Conservation (phyloP, 257 asterid species). For the Solanum tarijense region DNA sequence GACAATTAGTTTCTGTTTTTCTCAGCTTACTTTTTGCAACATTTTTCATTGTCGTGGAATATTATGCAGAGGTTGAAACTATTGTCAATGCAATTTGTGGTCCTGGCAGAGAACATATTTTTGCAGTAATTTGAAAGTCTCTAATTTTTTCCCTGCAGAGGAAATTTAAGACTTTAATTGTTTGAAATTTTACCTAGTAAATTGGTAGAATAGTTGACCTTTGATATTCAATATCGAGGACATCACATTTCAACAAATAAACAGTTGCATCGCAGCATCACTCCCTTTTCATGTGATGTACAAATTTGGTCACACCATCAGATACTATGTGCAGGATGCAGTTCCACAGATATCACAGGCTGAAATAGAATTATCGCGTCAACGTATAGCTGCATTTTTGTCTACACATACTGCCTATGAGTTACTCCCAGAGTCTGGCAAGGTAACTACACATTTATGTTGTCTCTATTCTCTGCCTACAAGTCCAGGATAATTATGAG, state of each 20-base stretch:
- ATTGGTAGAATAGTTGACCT: neutral
- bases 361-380: conserved; percentile 46
- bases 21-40: neutral
- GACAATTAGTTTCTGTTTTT: neutral
- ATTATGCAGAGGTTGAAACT: neutral
- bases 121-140: neutral
- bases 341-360: conserved; percentile 43
- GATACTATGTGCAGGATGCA: conserved; percentile 34
- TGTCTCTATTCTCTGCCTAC: neutral
- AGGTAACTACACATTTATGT: conserved; percentile 27
- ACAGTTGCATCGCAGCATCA: neutral
- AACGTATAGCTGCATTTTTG: conserved; percentile 56
- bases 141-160: neutral
- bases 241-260: neutral
- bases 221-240: neutral
- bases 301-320: neutral
- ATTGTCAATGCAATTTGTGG: neutral
- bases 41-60: neutral
- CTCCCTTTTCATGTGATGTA: neutral
- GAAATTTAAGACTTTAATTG: neutral
- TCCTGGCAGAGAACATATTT: neutral
- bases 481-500: neutral
- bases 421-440: conserved; percentile 83
- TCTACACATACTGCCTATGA: conserved; percentile 60
- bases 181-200: neutral